phyloP scores from a whole-genome alignment of 2,329 filamentous ascomycete species.

The Meredithiella fracta region DNA sequence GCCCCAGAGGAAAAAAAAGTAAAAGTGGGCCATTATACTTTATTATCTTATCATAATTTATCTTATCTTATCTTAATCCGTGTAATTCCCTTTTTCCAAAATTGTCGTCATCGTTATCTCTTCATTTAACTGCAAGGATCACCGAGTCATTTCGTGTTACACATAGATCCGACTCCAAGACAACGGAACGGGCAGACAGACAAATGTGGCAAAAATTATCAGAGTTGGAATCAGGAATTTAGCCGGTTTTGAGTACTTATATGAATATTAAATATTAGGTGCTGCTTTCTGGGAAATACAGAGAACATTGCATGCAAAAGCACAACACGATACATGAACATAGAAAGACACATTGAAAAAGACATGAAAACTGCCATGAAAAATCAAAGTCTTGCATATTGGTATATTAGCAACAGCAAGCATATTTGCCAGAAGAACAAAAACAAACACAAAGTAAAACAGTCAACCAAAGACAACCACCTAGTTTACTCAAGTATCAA shows the following conservation, averaged over 20 bases:
- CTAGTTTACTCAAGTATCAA: neutral
- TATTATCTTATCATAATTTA: conserved; percentile 5
- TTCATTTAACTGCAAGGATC: neutral
- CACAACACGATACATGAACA: neutral
- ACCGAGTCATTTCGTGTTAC: neutral
- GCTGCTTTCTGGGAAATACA: too few relatives aligned
- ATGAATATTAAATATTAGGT: neutral
- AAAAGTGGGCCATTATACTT: neutral
- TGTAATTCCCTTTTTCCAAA: too few relatives aligned
- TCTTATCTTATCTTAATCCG: neutral
- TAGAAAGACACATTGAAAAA: neutral
- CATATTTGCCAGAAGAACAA: neutral
- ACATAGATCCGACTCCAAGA: neutral
- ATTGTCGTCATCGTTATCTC: neutral
- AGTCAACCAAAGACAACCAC: neutral
- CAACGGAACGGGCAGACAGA: neutral
- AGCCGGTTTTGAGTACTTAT: too few relatives aligned
- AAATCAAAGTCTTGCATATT: neutral
- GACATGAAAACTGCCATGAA: neutral
- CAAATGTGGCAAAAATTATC: too few relatives aligned
- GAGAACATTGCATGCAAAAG: neutral
- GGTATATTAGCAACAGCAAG: conserved; percentile 1
- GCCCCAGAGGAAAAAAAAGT: conserved; percentile 5
- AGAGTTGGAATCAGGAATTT: too few relatives aligned
- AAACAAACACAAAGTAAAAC: neutral